Percentiles rank a stretch among this genome's conserved stretches.
Conservation (phyloP, 2,329 filamentous ascomycete genomes). For the Fusarium heterosporum region DNA sequence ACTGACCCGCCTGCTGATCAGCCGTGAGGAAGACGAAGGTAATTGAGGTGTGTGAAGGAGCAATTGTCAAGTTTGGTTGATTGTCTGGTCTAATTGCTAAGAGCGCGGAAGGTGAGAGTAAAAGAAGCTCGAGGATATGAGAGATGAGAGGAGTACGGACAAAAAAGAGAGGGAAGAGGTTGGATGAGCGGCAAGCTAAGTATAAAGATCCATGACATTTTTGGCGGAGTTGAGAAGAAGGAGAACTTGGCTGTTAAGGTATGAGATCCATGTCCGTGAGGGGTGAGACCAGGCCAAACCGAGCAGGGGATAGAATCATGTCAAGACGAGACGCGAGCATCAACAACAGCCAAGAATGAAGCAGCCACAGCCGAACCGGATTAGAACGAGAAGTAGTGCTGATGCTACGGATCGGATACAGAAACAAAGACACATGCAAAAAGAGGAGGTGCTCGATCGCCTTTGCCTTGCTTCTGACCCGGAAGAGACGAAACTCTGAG, state of each 20-base stretch:
- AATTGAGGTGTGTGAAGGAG: not conserved
- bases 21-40: slow-evolving; percentile 17
- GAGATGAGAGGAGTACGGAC: slow-evolving; percentile 25
- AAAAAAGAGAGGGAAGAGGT: slow-evolving; percentile 31
- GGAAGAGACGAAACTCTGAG: slow-evolving; percentile 36
- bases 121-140: slow-evolving; percentile 28
- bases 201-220: slow-evolving; percentile 46
- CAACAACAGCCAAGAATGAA: slow-evolving; percentile 27
- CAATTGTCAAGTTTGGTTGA: slow-evolving; percentile 3
- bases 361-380: slow-evolving; percentile 35
- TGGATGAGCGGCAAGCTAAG: slow-evolving; percentile 45
- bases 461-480: slow-evolving; percentile 3
- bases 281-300: slow-evolving; percentile 40
- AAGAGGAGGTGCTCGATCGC: slow-evolving; percentile 8
- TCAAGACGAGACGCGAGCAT: slow-evolving; percentile 34
- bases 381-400: slow-evolving; percentile 15
- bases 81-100: slow-evolving; percentile 12
- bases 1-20: slow-evolving; percentile 18
- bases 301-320: slow-evolving; percentile 29
- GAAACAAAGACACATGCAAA: slow-evolving; percentile 8
- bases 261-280: slow-evolving; percentile 32
- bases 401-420: slow-evolving; percentile 13
- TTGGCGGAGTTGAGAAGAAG: slow-evolving; percentile 37
- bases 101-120: slow-evolving; percentile 2
- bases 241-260: slow-evolving; percentile 40